phyloP scores from a whole-genome alignment of 306 rosid species.

The Castanea crenata region DNA sequence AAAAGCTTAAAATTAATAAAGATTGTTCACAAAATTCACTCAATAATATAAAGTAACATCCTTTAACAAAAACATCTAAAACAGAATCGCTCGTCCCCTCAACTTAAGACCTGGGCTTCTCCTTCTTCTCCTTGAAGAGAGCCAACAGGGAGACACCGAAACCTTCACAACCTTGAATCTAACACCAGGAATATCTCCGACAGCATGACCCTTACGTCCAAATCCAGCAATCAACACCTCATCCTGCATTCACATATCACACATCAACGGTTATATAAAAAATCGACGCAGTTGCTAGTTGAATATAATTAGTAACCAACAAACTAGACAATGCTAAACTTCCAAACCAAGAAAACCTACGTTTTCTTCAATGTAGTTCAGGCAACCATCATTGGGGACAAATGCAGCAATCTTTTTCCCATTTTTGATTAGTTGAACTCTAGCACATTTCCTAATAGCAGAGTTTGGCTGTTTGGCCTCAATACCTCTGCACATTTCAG shows the following conservation, averaged over 20 bases:
- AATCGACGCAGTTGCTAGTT: too few relatives aligned
- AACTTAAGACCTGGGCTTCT: slow-evolving; percentile 68
- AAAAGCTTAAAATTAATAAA: slow-evolving; percentile 18
- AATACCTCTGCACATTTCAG: slow-evolving; percentile 52
- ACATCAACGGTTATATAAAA: neutral
- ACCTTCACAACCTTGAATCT: slow-evolving; percentile 80
- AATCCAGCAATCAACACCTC: slow-evolving; percentile 86
- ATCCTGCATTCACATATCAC: slow-evolving; percentile 42
- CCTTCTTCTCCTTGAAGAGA: slow-evolving; percentile 88
- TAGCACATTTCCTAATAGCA: slow-evolving; percentile 86
- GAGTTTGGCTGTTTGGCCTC: slow-evolving; percentile 93
- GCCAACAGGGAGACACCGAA: slow-evolving; percentile 72
- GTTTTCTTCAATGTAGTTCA: slow-evolving; percentile 76
- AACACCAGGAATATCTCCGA: slow-evolving; percentile 91
- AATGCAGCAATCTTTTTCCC: slow-evolving; percentile 91
- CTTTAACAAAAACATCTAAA: slow-evolving; percentile 1
- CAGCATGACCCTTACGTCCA: slow-evolving; percentile 78
- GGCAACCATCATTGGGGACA: slow-evolving; percentile 83
- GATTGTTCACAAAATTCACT: slow-evolving; percentile 25
- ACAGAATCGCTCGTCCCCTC: neutral
- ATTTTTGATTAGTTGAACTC: slow-evolving; percentile 77
- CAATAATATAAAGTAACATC: slow-evolving; percentile 13
- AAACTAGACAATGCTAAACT: neutral
- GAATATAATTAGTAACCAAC: neutral
- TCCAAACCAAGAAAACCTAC: slow-evolving; percentile 25